Base-by-base conservation (phyloP, 2,329 filamentous ascomycete genomes). In the Phaeosphaeria sp. region DNA sequence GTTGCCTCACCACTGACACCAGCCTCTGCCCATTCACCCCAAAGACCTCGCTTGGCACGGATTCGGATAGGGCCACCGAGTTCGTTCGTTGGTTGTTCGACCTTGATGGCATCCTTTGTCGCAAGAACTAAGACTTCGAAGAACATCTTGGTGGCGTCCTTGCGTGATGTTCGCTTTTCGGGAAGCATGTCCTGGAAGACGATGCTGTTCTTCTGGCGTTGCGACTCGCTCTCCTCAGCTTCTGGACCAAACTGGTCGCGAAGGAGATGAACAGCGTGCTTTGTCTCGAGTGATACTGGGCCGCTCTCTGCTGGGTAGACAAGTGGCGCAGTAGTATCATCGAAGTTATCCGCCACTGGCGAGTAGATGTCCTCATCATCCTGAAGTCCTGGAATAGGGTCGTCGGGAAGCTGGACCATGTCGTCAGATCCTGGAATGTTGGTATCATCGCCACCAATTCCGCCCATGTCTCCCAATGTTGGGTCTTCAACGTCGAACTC, bases 101-200 rank as follows among this genome's bases (percentile, higher is more conserved):
- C 92, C 79, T 97, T 97, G 80, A 99, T 91, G 25, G 95, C 95
- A 75, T 99, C 95, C 81, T 99, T 99, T 43, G 95, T 99, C 5
- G 94, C 95, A 47, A 99, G 84, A 2, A 99, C 95, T 22, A 99
- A 84, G 53, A 95, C 90, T 80, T 99, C 95, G 71, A 99, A 99
- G 82, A 99, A 99, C 93, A 99, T 97, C 84, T 97, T 97, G 44
- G 95, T 99, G 0, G 95, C 95, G 70, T 98, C 95, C 8, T 91
- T 90, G 77, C 92, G 91, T 65, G 86, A 92, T 0, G 94, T 94
- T 59, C 86, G 86, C 63, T 84, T 81, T 78, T 96, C 92, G 0
- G 95, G 95, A 33, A 97, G 85, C 48, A 99, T 84, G 56, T 96
- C 91, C 71, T 97, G 94, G 83, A 99, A 97, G 2, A 96, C 84